Evolutionary conservation across 805 yeast genomes (phyloP), one percentile per base, ranked within the genome.

Genomic region (Starmerella davenportii): DNA sequence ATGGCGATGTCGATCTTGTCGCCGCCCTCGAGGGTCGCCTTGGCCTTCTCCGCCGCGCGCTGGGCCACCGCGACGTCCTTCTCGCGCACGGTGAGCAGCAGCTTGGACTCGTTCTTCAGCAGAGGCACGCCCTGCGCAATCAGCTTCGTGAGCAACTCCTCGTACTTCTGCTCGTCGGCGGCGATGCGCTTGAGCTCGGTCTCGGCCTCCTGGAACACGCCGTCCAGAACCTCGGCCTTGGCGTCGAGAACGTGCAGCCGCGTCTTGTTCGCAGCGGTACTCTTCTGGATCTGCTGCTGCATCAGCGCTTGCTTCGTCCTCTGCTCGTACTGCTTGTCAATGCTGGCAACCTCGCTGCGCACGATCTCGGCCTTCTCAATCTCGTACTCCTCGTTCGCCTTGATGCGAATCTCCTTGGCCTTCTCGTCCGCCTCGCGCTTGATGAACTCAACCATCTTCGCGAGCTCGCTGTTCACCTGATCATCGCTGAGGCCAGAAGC

Each of bases 361-460:
- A 90, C 96, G 55, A 90, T 75, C 41, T 82, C 74, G 18, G 95
- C 87, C 68, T 90, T 90, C 60, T 90, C 98, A 54, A 90, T 85
- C 62, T 90, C 96, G 59, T 87, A 90, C 65, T 90, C 99, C 62
- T 90, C 98, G 59, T 92, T 94, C 33, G 96, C 95, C 66, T 90
- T 92, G 54, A 90, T 68, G 58, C 70, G 76, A 56, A 90, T 84
- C 63, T 90, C 99, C 60, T 80, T 81, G 50, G 96, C 95, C 66
- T 90, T 90, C 62, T 90, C 99, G 55, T 85, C 93, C 30, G 99
- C 99, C 66, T 90, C 99, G 72, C 87, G 90, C 65, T 79, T 81
- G 71, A 90, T 90, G 75, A 90, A 90, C 57, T 92, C 85, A 59
- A 87, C 93, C 95, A 90, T 90, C 69, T 90, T 90, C 60, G 76